These are phyloP conservation scores for Jatropha curcas DNA, from an alignment of 345 rosid species.

Conservation along the genomic window DNA sequence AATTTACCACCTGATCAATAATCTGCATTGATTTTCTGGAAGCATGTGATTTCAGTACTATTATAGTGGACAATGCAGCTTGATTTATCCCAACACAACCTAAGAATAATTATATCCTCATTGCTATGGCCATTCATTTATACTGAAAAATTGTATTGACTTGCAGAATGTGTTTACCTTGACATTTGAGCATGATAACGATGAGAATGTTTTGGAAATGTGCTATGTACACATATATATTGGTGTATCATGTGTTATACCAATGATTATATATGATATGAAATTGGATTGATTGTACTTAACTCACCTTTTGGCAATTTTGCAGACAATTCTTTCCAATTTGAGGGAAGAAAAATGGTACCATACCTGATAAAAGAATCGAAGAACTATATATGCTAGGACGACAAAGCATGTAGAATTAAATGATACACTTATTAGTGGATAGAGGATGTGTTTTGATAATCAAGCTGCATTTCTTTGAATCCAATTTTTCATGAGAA, in stretches of 20 bases:
- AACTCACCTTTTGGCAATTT: neutral
- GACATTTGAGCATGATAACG: too few species aligned
- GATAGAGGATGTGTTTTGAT: neutral
- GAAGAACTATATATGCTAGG: neutral
- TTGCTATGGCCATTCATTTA: too few species aligned
- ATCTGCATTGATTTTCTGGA: neutral
- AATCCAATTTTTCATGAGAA: neutral
- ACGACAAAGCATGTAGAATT: neutral
- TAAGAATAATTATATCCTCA: too few species aligned
- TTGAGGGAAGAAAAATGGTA: neutral
- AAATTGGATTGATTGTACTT: too few species aligned
- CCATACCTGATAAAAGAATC: neutral
- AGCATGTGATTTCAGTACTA: neutral
- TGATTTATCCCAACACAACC: neutral
- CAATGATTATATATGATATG: neutral
- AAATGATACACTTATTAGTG: too few species aligned
- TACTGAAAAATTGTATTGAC: too few species aligned
- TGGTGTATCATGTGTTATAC: neutral
- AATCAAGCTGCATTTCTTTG: neutral
- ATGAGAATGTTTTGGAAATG: neutral
- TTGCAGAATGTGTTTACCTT: too few species aligned
- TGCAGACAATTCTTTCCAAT: neutral
- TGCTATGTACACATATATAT: too few species aligned
- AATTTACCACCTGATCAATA: too few species aligned
- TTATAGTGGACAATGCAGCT: neutral